These are phyloP conservation scores for Aurantiochytrium sp. DNA, from an alignment of 108 stramenopile species.

Conservation along the genomic window DNA sequence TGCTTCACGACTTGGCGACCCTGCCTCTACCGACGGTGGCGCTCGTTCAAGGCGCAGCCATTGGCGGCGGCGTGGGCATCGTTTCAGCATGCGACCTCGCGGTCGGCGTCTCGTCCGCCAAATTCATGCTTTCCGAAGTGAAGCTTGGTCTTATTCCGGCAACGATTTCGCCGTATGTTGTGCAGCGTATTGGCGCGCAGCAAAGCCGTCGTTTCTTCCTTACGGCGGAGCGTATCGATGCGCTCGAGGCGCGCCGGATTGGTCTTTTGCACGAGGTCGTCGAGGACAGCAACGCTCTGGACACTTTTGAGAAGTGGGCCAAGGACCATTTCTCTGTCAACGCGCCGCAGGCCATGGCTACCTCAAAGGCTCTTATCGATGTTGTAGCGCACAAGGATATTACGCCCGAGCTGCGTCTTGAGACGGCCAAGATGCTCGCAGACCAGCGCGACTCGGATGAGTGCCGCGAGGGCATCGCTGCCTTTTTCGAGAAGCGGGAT, in stretches of 20 bases:
- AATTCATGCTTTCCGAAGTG: slow-evolving; percentile 4
- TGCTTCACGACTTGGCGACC: neutral
- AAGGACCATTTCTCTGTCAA: neutral
- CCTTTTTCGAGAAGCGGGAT: neutral
- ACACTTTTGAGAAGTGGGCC: neutral
- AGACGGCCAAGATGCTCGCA: neutral
- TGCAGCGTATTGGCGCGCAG: neutral
- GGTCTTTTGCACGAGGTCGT: slow-evolving; percentile 18
- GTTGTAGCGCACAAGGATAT: neutral
- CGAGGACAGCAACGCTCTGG: neutral
- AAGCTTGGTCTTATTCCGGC: slow-evolving; percentile 22
- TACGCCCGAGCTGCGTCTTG: neutral
- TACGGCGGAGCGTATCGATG: slow-evolving; percentile 11
- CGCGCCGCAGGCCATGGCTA: neutral
- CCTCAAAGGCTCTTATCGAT: neutral
- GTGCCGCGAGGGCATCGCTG: slow-evolving; percentile 4
- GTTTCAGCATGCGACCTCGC: slow-evolving; percentile 4
- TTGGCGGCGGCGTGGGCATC: slow-evolving; percentile 9
- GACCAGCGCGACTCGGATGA: slow-evolving; percentile 17
- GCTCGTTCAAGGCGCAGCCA: neutral
- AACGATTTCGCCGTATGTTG: slow-evolving; percentile 20
- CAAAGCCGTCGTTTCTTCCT: neutral
- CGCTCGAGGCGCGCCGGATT: neutral
- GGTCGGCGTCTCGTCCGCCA: neutral
- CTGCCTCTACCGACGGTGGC: slow-evolving; percentile 4